These are phyloP conservation scores for Venturia asperata DNA, from an alignment of 2,329 filamentous ascomycete species.

Conservation along the genomic window DNA sequence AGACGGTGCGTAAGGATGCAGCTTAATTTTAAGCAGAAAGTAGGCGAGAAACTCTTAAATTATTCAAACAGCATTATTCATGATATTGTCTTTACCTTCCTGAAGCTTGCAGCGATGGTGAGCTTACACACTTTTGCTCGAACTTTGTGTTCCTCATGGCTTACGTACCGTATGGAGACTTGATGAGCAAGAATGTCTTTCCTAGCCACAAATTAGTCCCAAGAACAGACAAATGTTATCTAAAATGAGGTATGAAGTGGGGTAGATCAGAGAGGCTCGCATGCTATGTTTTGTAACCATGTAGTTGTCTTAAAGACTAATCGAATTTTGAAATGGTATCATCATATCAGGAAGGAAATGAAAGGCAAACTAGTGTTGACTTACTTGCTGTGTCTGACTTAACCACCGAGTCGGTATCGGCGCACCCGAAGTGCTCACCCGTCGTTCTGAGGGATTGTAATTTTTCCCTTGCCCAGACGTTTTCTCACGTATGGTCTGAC, in stretches of 20 bases:
- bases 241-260: not conserved
- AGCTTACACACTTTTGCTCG: not conserved
- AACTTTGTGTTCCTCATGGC: not conserved
- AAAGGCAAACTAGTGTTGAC: slow-evolving; percentile 31
- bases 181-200: not conserved
- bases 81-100: no score
- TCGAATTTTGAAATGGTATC: slow-evolving; percentile 73
- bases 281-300: slow-evolving; percentile 68
- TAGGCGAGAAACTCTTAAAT: not conserved
- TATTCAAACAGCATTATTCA: no score
- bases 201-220: not conserved
- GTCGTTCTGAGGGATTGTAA: no score
- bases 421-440: not conserved
- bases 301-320: slow-evolving; percentile 99
- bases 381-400: slow-evolving; percentile 63
- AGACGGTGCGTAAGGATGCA: not conserved
- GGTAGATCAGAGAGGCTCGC: slow-evolving; percentile 62
- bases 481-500: not conserved
- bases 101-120: no score
- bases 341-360: slow-evolving; percentile 48
- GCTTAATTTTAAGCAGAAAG: not conserved
- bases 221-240: not conserved
- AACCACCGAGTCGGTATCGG: not conserved
- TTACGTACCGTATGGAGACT: not conserved
- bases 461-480: no score